These are phyloP conservation scores for Fusarium veterinarium DNA, from an alignment of 2,329 filamentous ascomycete species.

Conservation along the genomic window DNA sequence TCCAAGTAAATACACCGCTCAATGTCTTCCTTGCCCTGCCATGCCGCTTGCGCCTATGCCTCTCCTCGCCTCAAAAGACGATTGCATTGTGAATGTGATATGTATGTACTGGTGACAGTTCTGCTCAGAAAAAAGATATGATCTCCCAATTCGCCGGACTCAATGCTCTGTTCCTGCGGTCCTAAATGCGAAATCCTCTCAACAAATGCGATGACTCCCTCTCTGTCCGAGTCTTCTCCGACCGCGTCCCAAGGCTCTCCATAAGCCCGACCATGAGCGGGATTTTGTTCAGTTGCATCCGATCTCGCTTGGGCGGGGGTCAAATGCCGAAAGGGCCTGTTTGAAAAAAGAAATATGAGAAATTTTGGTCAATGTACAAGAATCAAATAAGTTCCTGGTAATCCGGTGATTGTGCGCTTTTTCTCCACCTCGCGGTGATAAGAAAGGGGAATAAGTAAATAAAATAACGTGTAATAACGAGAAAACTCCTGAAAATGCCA, in stretches of 20 bases:
- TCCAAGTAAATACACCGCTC: conserved; percentile 39
- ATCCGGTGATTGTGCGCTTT: conserved; percentile 28
- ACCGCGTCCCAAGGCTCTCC: conserved; percentile 14
- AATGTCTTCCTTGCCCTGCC: conserved; percentile 15
- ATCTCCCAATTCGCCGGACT: conserved; percentile 15
- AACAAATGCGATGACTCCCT: conserved; percentile 36
- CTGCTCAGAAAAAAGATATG: conserved; percentile 2
- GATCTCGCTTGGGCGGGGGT: conserved; percentile 28
- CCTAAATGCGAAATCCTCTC: conserved; percentile 24
- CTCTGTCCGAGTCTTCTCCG: conserved; percentile 27
- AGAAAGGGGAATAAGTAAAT: conserved; percentile 33
- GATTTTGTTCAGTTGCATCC: conserved; percentile 18
- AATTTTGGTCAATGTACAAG: conserved; percentile 16
- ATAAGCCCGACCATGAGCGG: conserved; percentile 36
- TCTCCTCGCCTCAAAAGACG: conserved; percentile 21
- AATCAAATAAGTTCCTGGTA: conserved; percentile 38
- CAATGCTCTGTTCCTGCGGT: conserved; percentile 16
- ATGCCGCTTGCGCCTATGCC: conserved; percentile 32
- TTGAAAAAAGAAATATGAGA: conserved; percentile 10
- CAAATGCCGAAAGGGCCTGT: conserved; percentile 19
- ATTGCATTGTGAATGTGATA: conserved; percentile 21
- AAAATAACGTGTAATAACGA: conserved; percentile 29
- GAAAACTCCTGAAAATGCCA: conserved; percentile 43
- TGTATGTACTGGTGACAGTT: conserved; percentile 17
- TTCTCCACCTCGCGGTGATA: conserved; percentile 34